phyloP scores from a whole-genome alignment of 352 stramenopile genomes.

The Globisporangium camurandrum region DNA sequence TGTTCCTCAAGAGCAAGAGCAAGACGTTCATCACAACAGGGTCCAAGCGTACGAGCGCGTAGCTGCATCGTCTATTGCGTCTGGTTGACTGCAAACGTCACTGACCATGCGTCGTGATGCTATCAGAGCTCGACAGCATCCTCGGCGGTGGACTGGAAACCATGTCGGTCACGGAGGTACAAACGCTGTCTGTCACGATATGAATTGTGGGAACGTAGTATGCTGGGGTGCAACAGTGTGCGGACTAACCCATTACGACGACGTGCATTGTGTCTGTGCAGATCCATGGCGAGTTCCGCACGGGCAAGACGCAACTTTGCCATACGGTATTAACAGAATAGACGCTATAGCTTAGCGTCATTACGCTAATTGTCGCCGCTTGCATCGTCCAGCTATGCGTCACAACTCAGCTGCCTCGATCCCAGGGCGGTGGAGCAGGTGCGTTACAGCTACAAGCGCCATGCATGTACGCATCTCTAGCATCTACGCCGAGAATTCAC shows the following conservation, averaged over 20 bases:
- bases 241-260: no score
- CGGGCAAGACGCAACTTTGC: conserved; percentile 92
- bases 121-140: conserved; percentile 74
- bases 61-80: background rate
- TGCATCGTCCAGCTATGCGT: conserved; percentile 43
- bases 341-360: background rate
- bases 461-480: no score
- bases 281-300: conserved; percentile 91
- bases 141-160: conserved; percentile 86
- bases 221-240: no score
- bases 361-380: background rate
- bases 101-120: conserved; percentile 1
- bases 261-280: no score
- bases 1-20: conserved; percentile 63
- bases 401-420: conserved; percentile 78
- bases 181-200: no score
- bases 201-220: no score
- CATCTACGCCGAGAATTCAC: background rate
- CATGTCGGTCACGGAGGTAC: conserved; percentile 87
- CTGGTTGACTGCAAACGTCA: conserved; percentile 8
- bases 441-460: no score
- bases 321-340: conserved; percentile 59
- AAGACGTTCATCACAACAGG: conserved; percentile 76
- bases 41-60: conserved; percentile 37
- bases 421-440: conserved; percentile 76